phyloP scores from a whole-genome alignment of 148 eudicot species.

The Rhododendron griersonianum region DNA sequence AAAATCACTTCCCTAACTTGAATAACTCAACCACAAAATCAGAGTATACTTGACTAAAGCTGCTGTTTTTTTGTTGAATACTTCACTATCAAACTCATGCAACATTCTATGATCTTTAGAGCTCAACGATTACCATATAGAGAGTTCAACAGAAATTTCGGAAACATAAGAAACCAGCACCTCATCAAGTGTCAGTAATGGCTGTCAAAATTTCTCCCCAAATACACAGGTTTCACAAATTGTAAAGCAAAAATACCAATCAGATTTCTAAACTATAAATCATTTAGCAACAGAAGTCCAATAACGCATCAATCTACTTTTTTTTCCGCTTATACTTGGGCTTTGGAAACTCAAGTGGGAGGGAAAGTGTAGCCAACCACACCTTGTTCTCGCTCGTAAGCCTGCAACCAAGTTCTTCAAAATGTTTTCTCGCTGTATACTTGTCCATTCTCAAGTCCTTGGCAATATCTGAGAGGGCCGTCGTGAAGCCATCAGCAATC shows the following conservation, averaged over 20 bases:
- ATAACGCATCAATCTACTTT: constrained; percentile 24
- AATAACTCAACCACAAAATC: no score
- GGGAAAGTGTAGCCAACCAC: constrained; percentile 51
- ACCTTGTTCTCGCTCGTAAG: constrained; percentile 23
- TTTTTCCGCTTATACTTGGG: constrained; percentile 35
- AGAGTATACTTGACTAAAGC: no score
- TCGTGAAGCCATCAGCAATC: constrained; percentile 54
- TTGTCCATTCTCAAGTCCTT: constrained; percentile 62
- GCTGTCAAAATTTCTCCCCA: neutral
- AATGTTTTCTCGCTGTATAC: constrained; percentile 37
- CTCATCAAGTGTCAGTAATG: neutral
- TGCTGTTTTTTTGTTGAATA: no score
- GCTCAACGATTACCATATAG: no score
- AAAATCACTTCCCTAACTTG: no score
- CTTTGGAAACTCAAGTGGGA: constrained; percentile 53
- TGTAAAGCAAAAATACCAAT: neutral
- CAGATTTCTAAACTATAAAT: neutral
- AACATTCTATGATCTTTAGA: no score
- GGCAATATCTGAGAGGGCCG: constrained; percentile 65
- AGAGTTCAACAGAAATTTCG: no score
- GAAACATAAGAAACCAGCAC: neutral
- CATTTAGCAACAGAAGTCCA: neutral
- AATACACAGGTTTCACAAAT: neutral
- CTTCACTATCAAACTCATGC: no score
- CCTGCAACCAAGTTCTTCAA: constrained; percentile 69